Evolutionary conservation across 2,329 filamentous ascomycete genomes (phyloP).

Genomic region (Microsporum audouinii): DNA sequence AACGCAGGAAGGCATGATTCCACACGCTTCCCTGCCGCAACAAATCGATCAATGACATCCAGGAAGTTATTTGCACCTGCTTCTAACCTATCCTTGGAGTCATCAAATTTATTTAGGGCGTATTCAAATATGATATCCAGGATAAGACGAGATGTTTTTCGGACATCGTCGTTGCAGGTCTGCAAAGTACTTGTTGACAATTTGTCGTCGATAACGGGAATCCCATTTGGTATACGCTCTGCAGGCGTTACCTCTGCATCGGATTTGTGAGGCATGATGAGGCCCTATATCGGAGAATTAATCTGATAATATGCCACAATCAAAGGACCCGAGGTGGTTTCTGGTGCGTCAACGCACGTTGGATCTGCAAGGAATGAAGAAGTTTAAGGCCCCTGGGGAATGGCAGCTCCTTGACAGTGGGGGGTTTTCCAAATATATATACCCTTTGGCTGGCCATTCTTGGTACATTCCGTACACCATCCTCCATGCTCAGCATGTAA

Average conservation of each 20-base stretch:
- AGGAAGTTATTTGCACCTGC: background rate
- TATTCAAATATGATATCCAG: conserved; percentile 3
- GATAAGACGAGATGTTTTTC: background rate
- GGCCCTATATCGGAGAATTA: background rate
- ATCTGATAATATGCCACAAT: background rate
- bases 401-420: background rate
- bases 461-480: too few relatives aligned
- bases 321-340: background rate
- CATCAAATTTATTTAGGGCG: conserved; percentile 4
- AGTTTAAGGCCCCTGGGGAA: background rate
- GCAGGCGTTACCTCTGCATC: background rate
- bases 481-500: background rate
- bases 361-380: background rate
- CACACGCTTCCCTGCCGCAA: conserved; percentile 4
- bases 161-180: background rate
- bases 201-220: background rate
- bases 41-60: background rate
- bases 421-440: background rate
- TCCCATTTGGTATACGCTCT: background rate
- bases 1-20: conserved; percentile 38
- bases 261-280: background rate
- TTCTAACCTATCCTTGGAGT: background rate
- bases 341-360: background rate
- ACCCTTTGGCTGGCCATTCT: background rate
- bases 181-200: background rate